Evolutionary conservation across 345 rosid genomes (phyloP).

Genomic region (Iberis pinnata): DNA sequence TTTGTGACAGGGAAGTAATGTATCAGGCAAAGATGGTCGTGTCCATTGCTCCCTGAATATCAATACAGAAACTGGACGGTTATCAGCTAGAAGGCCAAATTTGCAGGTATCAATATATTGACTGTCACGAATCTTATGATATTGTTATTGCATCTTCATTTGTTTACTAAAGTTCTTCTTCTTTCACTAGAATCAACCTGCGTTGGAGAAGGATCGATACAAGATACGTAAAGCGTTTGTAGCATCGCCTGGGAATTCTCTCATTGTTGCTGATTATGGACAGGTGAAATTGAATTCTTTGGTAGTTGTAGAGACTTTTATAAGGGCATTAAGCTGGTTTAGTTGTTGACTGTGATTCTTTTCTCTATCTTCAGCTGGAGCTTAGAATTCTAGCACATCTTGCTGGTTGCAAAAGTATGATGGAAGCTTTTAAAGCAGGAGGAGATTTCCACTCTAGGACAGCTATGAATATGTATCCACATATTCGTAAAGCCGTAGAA

Average conservation of each 20-base stretch:
- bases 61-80: conserved; percentile 96
- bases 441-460: conserved; percentile 99
- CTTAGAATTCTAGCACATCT: conserved; percentile 97
- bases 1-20: conserved; percentile 57
- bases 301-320: not conserved
- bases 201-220: conserved; percentile 95
- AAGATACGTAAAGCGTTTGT: conserved; percentile 94
- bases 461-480: conserved; percentile 95
- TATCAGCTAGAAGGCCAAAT: conserved; percentile 96
- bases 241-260: conserved; percentile 92
- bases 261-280: conserved; percentile 94
- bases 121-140: no score
- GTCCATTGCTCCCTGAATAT: conserved; percentile 95
- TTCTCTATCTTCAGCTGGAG: conserved; percentile 56
- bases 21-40: conserved; percentile 75
- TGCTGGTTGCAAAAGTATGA: conserved; percentile 85
- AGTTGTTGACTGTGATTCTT: conserved; percentile 4
- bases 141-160: not conserved
- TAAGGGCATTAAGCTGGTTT: not conserved
- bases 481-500: conserved; percentile 76
- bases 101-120: conserved; percentile 64
- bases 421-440: conserved; percentile 93
- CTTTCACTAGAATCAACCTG: conserved; percentile 79
- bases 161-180: not conserved
- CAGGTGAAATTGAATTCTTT: conserved; percentile 45